Base-by-base conservation (phyloP, 164 flowering plant genomes). In the Malania oleifera region DNA sequence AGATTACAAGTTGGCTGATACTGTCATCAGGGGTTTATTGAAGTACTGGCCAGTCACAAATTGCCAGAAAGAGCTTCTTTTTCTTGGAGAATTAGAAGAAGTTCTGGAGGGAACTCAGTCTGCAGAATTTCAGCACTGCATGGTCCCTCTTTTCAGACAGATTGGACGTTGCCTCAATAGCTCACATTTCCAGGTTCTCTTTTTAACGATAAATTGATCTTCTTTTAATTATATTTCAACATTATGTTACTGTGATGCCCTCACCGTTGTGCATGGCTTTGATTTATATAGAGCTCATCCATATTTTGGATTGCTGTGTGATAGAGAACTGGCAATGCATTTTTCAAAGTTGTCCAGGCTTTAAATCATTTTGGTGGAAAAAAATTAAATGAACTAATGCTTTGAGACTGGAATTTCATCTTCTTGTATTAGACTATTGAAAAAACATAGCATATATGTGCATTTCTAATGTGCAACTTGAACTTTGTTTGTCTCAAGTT, bases 31-130 rank as follows among this genome's bases (percentile, higher is more conserved):
- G 67, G 77, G 80, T 19, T 55, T 76, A 64, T 67, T 76, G 77
- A 76, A 73, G 67, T 76, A 76, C 57, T 76, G 80, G 80, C 80
- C 80, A 2, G 57, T 73, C n/a, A 73, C 72, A 23, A 76, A 73
- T 43, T 69, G 75, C 49, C 72, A 67, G 59, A 76, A 76, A 58
- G 80, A 76, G 68, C 73, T 76, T 54, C 74, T 76, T 37, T 76
- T 76, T 70, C 63, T 76, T 12, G 77, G 77, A 24, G 80, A 76
- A 58, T 57, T 76, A 54, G 80, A 76, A 57, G 80, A 76, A 57
- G 77, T 76, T 52, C 54, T 76, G 46, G 80, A 76, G 56, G 66
- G 57, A 18, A 76, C 77, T 27, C 77, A 76, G 46, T 41, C 70
- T 57, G 60, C 73, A 19, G 80, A 76, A 41, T 76, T 76, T 46